Evolutionary conservation across 2,329 filamentous ascomycete genomes (phyloP), one percentile per base, ranked within the genome.

Genomic region (Alternaria arborescens): DNA sequence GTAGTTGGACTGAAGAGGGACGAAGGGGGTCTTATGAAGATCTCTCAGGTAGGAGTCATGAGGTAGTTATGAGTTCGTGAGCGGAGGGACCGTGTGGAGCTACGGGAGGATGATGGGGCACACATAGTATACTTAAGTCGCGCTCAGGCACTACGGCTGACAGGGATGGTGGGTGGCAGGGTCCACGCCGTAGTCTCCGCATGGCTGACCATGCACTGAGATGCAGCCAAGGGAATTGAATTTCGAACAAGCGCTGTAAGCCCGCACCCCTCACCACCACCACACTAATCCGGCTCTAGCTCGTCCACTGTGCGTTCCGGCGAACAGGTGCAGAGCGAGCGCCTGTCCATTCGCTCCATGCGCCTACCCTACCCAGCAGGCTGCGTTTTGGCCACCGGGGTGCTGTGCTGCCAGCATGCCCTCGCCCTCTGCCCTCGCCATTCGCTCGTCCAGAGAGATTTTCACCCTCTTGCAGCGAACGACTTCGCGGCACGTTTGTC

Each of bases 61-160:
- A 56, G 57, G 52, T 60, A 47, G 59, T 61, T 52, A 61, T 54
- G 52, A 57, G 55, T 60, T 47, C 51, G 67, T 62, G 62, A 67
- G 65, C 62, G 70, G 66, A 65, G 62, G 67, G 64, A 60, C 59
- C 61, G 59, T 71, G 71, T 69, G 68, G 72, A 70, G 70, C 41
- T 48, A 68, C 66, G 68, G 66, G 62, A 71, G 69, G 61, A 71
- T 69, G 66, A 67, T 69, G 62, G 65, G 60, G 58, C 64, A 68
- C 20, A 36, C 46, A 34, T 36, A 22, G 34, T 68, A 66, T 66
- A 71, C 67, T 72, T 71, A 73, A 68, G 62, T 51, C 40, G 59
- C 52, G 66, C 64, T 70, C 71, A 73, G 71, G 68, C 63, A 73
- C 70, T 60, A 34, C 59, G 46, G 51, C 50, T 40, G 50, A 55